Percentiles rank a stretch among this genome's conserved stretches.
phyloP scores from a whole-genome alignment of 768 basidiomycete genomes.

The Scleroderma citrinum region DNA sequence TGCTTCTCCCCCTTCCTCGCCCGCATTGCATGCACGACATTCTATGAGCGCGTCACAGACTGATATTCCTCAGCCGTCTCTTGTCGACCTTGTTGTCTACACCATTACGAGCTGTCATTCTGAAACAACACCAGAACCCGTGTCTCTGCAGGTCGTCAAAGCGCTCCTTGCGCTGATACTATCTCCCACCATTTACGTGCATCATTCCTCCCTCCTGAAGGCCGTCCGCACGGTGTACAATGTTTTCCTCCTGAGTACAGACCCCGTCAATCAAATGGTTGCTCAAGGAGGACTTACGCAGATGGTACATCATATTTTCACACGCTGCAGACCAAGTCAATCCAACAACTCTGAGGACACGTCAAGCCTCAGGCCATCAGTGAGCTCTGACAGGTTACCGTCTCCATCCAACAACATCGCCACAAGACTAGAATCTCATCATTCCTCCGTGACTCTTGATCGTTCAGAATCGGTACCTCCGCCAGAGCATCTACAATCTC shows the following conservation, averaged over 20 bases:
- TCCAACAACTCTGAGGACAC: constrained; percentile 12
- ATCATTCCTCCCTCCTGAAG: constrained; percentile 93
- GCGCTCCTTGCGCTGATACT: constrained; percentile 86
- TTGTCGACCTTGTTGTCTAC: constrained; percentile 91
- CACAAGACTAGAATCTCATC: constrained; percentile 8
- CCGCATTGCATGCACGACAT: constrained; percentile 39
- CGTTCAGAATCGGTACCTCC: constrained; percentile 1
- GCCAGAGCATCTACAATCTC: neutral
- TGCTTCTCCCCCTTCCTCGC: constrained; percentile 76
- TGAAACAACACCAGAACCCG: constrained; percentile 81
- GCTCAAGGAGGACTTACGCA: constrained; percentile 97
- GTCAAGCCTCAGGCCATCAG: constrained; percentile 13
- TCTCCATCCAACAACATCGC: constrained; percentile 5
- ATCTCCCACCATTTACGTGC: constrained; percentile 81
- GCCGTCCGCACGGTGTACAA: constrained; percentile 98
- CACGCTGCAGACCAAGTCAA: constrained; percentile 54
- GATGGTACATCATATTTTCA: constrained; percentile 96
- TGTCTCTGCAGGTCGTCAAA: constrained; percentile 95
- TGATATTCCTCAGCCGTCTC: constrained; percentile 54
- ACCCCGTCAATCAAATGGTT: constrained; percentile 93
- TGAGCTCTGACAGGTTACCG: constrained; percentile 17
- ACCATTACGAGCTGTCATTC: constrained; percentile 91
- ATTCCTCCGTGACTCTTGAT: constrained; percentile 7
- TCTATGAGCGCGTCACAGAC: constrained; percentile 43
- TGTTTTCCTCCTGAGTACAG: constrained; percentile 86